phyloP scores from a whole-genome alignment of 192 early-diverging fungal genomes.

The Backusella sp. region DNA sequence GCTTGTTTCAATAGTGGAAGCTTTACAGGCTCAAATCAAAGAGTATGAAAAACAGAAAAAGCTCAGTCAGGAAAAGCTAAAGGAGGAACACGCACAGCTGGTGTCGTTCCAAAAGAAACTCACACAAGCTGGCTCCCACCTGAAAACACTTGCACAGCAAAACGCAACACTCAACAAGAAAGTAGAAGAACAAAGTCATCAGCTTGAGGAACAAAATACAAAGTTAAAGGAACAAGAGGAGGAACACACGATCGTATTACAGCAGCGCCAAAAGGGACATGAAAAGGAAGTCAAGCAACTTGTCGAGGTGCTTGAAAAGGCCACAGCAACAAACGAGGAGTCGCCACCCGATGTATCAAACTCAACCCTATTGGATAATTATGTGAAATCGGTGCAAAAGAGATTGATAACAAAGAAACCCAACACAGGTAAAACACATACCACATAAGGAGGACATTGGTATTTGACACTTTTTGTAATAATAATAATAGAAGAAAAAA shows the following conservation, averaged over 20 bases:
- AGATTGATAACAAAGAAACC: background rate
- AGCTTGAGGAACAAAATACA: background rate
- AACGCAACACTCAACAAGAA: conserved; percentile 8
- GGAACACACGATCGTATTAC: background rate
- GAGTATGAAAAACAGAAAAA: background rate
- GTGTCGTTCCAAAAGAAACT: conserved; percentile 29
- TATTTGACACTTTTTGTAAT: background rate
- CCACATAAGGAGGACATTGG: background rate
- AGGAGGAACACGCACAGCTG: conserved; percentile 15
- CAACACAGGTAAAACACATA: background rate
- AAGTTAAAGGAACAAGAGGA: background rate
- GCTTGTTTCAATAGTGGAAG: background rate
- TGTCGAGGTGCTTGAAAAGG: background rate
- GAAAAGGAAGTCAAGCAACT: background rate
- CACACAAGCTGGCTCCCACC: conserved; percentile 30
- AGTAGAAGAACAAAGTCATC: background rate
- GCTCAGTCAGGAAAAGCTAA: background rate
- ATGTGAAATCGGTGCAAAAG: conserved; percentile 12
- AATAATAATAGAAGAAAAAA: conserved; percentile 1
- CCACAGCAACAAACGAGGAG: background rate
- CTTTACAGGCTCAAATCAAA: conserved; percentile 7
- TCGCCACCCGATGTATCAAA: conserved; percentile 5
- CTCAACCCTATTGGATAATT: conserved; percentile 7
- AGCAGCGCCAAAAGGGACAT: background rate
- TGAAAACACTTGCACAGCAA: conserved; percentile 33